Evolutionary conservation across 2,329 filamentous ascomycete genomes (phyloP), one percentile per base, ranked within the genome.

Genomic region (Fusarium sp.): DNA sequence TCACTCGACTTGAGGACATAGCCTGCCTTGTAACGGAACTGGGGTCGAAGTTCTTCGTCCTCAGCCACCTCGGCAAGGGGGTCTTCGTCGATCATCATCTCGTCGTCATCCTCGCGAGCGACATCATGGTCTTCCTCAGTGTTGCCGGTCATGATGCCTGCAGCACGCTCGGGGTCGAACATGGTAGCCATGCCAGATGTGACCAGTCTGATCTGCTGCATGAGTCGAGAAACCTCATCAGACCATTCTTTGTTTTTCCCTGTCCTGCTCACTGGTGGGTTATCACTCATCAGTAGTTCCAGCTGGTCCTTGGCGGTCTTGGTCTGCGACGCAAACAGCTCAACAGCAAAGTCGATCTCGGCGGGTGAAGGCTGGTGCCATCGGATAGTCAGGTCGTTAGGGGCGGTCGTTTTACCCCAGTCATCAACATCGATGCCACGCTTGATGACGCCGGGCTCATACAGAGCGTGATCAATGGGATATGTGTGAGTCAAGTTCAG

Each of bases 171-270:
- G 1, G 95, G 92, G 79, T 98, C 95, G 80, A 99, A 98, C 12
- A 99, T 87, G 1, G 94, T 92, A 9, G 96, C 95, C 67, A 98
- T 92, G 63, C 97, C 97, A 4, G 96, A 97, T 30, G 97, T 91
- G 52, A 98, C 91, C n/a, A 99, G 88, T 33, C 96, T 90, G 15
- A 99, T 87, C 61, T 98, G 92, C 14, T 96, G 94, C 66, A 99
- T 88, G 75, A 98, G 95, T 65, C 97, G 88, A 2, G 95, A 96
- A 32, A 98, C 93, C 81, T 99, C 97, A 81, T 99, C 97, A 0
- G 96, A 98, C 97, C 97, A 99, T 78, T 98, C 96, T 83, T 98
- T 99, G 76, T 97, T 97, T 81, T 96, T 98, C 40, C 97, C 97
- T 75, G 95, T 96, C 66, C 96, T 90, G 82, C 95, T 97, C 63